Conservation (phyloP, 2,329 filamentous ascomycete species). For the Neopestalotiopsis sp. region DNA sequence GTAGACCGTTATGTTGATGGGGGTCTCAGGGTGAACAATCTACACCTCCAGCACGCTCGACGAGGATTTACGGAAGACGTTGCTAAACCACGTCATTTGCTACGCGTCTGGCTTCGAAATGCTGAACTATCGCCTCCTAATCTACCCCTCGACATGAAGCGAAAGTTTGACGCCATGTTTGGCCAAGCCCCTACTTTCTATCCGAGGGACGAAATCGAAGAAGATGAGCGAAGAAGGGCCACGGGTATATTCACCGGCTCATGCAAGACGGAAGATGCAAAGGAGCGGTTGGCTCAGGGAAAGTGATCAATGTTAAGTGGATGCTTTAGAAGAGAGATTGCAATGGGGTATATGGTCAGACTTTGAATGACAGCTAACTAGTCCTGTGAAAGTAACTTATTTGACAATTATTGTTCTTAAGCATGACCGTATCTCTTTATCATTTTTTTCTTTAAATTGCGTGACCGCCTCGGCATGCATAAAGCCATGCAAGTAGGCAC, state of each 20-base stretch:
- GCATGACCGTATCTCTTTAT: not conserved
- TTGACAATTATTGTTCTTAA: no score
- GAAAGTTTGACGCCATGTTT: constrained; percentile 11
- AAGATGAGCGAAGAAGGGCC: not conserved
- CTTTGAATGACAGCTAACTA: no score
- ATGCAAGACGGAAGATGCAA: constrained; percentile 3
- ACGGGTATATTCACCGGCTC: constrained; percentile 1
- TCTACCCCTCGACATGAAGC: not conserved
- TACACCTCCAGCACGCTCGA: constrained; percentile 5
- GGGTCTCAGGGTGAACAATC: not conserved
- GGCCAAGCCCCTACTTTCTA: not conserved
- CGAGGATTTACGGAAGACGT: constrained; percentile 8
- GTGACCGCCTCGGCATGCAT: not conserved
- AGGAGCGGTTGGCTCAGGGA: not conserved
- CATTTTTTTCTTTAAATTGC: not conserved
- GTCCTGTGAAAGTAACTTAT: no score
- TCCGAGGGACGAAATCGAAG: not conserved
- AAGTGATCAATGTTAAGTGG: not conserved
- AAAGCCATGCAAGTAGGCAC: not conserved
- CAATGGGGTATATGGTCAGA: no score
- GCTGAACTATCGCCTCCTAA: not conserved
- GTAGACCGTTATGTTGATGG: not conserved
- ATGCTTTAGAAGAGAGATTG: no score
- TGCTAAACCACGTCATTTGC: not conserved
- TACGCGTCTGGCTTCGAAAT: constrained; percentile 11